Base-by-base conservation (phyloP, 2,329 filamentous ascomycete genomes). In the Aschersonia sp. region DNA sequence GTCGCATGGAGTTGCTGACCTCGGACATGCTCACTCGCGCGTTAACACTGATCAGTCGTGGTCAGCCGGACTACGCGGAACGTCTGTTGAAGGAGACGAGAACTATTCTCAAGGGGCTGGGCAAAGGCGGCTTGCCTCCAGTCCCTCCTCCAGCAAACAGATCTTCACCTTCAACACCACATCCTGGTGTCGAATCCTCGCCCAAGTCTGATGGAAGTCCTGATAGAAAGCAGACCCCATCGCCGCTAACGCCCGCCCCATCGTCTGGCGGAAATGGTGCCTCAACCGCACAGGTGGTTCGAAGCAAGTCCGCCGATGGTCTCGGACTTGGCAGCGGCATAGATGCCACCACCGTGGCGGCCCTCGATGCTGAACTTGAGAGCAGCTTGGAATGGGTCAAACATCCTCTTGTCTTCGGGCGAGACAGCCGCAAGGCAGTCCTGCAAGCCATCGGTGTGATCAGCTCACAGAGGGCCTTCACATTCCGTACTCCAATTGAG, bases 21-120 rank as follows among this genome's bases (percentile, higher is more conserved):
- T 97, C 90, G 1, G 92, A 98, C 62, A 98, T 98, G 92, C 76
- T 98, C 52, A 94, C 87, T 6, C 77, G 92, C 49, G 89, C 92
- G 11, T 70, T 98, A 51, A 95, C 88, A 0, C 76, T 98, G 22
- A 89, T 97, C 22, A 87, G 87, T 50, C 80, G 88, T 39, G 87
- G 87, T 35, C 90, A 97, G 65, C 87, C 95, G 61, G 92, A 98
- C 58, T 84, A 89, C 37, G 92, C 89, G 0, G 85, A 94, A 56
- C 94, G 94, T 48, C 77, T 98, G 4, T 74, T 98, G 39, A 86
- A 84, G 53, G 92, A 98, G 69, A 98, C 92, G 4, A 78, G 90
- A 39, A 94, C 87, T 47, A 98, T 98, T 50, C 73, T 98, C 47
- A 95, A 95, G 66, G 92, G 92, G 4, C 78, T 98, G 5, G 89